Percentiles rank a stretch among this genome's conserved stretches.
phyloP scores from a whole-genome alignment of 495 filamentous ascomycete genomes.

The Neurospora sp. region DNA sequence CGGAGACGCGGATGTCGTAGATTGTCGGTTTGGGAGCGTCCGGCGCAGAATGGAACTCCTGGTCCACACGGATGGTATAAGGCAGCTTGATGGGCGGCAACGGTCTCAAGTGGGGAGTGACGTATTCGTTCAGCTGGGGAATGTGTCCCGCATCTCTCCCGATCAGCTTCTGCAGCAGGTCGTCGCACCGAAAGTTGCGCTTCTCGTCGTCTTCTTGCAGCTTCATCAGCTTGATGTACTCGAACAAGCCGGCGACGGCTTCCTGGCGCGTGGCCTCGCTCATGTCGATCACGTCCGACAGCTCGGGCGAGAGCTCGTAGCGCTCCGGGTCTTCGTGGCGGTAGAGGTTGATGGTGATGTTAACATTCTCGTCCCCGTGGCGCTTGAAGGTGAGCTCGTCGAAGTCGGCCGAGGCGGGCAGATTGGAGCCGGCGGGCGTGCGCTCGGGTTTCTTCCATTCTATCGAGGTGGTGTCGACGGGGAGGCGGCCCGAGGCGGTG shows the following conservation, averaged over 20 bases:
- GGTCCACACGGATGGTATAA: constrained; percentile 92
- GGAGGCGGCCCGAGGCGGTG: constrained; percentile 28
- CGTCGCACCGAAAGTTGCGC: constrained; percentile 82
- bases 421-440: constrained; percentile 40
- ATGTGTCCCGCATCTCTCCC: constrained; percentile 72
- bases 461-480: constrained; percentile 47
- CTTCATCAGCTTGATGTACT: constrained; percentile 80
- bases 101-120: constrained; percentile 63
- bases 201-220: constrained; percentile 92
- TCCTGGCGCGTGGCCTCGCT: constrained; percentile 78
- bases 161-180: constrained; percentile 64
- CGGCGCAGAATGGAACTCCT: constrained; percentile 52
- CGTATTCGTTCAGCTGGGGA: constrained; percentile 71
- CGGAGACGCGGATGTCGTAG: constrained; percentile 77
- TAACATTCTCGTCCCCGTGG: constrained; percentile 82
- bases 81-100: constrained; percentile 74
- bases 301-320: constrained; percentile 59
- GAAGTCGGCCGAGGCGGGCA: constrained; percentile 60
- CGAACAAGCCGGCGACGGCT: constrained; percentile 84
- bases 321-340: constrained; percentile 80
- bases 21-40: constrained; percentile 55
- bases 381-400: constrained; percentile 88
- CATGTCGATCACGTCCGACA: constrained; percentile 79
- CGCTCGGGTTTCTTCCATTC: constrained; percentile 65
- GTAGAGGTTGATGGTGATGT: constrained; percentile 79